A percentile compares a stretch with the other conserved stretches of the same genome.
These are phyloP conservation scores for Bryoerythrophyllum caledonicum DNA, from an alignment of 225 moss, liverwort and hornwort genomes.

Conservation along the genomic window DNA sequence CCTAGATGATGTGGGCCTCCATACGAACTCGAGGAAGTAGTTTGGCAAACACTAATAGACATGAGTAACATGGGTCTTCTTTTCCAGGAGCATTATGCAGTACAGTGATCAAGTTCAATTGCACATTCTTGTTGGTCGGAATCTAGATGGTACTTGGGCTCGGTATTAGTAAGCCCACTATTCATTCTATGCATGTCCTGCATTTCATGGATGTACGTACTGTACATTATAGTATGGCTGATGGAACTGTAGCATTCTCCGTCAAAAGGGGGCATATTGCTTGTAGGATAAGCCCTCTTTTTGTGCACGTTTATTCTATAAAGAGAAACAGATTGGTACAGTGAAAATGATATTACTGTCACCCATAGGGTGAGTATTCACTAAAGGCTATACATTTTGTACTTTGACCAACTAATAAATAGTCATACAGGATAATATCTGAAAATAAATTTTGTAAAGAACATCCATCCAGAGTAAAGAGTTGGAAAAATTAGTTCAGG, in stretches of 20 bases:
- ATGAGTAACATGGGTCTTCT: neutral
- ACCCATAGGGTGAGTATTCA: too few relatives aligned
- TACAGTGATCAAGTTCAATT: neutral
- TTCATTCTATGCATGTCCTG: slow-evolving; percentile 17
- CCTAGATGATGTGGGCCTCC: too few relatives aligned
- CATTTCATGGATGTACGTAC: neutral
- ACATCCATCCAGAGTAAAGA: too few relatives aligned
- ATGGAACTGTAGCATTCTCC: neutral
- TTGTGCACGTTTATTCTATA: neutral
- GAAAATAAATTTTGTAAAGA: too few relatives aligned
- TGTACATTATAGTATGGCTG: neutral
- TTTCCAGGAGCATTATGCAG: neutral
- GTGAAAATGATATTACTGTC: too few relatives aligned
- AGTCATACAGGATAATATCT: too few relatives aligned
- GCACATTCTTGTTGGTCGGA: slow-evolving; percentile 18
- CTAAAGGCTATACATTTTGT: too few relatives aligned
- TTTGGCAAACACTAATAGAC: neutral
- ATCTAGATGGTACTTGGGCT: slow-evolving; percentile 9
- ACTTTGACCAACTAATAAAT: too few relatives aligned
- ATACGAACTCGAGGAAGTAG: too few relatives aligned
- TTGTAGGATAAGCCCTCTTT: neutral
- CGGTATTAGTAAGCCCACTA: neutral
- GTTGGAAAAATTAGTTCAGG: too few relatives aligned
- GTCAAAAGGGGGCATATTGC: neutral
- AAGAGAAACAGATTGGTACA: neutral